Conservation (phyloP, 2,329 filamentous ascomycete genomes). For the Ophidiomyces ophidiicola region DNA sequence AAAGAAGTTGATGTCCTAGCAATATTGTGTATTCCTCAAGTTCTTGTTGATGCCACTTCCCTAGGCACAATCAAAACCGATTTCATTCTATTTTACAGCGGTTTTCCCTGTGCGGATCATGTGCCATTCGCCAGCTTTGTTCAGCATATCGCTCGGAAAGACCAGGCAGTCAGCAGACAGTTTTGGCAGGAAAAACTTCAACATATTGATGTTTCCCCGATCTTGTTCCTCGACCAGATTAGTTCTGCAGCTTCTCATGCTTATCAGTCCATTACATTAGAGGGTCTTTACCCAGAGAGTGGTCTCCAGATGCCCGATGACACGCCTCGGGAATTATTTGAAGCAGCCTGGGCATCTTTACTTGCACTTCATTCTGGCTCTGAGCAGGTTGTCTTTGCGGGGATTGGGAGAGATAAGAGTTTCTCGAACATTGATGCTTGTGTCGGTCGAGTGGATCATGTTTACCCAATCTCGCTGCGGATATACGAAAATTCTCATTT, state of each 20-base stretch:
- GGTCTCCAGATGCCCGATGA: neutral
- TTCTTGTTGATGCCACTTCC: constrained; percentile 4
- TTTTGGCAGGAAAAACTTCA: constrained; percentile 3
- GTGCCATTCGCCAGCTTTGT: constrained; percentile 1
- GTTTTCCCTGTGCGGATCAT: constrained; percentile 6
- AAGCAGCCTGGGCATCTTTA: constrained; percentile 1
- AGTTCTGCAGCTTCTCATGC: neutral
- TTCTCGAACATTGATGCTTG: neutral
- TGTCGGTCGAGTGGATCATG: neutral
- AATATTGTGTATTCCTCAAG: constrained; percentile 1
- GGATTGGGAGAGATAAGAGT: neutral
- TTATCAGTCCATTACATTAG: neutral
- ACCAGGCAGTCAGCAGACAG: neutral
- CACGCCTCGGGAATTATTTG: neutral
- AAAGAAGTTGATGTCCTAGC: neutral
- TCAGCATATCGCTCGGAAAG: neutral
- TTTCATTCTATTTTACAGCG: constrained; percentile 7
- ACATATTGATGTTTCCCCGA: neutral
- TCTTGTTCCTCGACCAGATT: neutral
- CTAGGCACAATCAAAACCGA: constrained; percentile 2
- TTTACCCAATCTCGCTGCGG: neutral
- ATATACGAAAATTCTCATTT: neutral
- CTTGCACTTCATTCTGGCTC: neutral
- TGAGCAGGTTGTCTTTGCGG: neutral
- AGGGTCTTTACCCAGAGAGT: neutral